Base-by-base conservation (phyloP, 345 rosid genomes). In the Populus nigra region DNA sequence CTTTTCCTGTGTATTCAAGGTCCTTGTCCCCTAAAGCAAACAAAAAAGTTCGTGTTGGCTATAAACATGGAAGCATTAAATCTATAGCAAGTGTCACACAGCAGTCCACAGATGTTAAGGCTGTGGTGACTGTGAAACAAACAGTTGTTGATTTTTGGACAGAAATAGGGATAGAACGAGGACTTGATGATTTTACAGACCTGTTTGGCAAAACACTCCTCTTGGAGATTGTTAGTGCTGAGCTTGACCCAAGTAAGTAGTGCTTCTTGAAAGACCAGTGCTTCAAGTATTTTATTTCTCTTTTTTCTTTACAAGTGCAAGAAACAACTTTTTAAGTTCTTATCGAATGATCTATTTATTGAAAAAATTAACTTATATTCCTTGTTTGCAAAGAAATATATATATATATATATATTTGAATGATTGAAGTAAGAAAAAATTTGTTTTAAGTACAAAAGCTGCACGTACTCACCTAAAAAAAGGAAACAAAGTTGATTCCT, bases 171-270 rank as follows among this genome's bases (percentile, higher is more conserved):
- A 47, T 88, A 49, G 38, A 77, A 0, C 61, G 77, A 27, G 83
- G 83, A 38, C 69, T 85, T 18, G 92, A 91, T 74, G 84, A 79
- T 49, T 22, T 88, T 11, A 53, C 75, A 1, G 96, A 91, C 69
- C 29, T 85, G 68, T 31, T 89, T 13, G 93, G 92, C 1, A 83
- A 77, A 83, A 73, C 90, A 1, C 80, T 90, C 61, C 79, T 78
- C 49, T 79, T 91, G 77, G 92, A 90, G 84, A 87, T 91, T 47
- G 88, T 86, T 73, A 88, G 93, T 71, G 43, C 86, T 2, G 84
- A 88, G 74, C 87, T 91, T 23, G 92, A 91, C 72, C 77, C 84
- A 17, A 73, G 93, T 90, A 86, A 80, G 91, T 82, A 29, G 43
- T 20, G 27, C 11, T 25, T 23, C 31, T 5, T 62, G 66, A 25